Conservation (phyloP, 2,329 filamentous ascomycete species). For the Hymenotorrendiella dingleyae region DNA sequence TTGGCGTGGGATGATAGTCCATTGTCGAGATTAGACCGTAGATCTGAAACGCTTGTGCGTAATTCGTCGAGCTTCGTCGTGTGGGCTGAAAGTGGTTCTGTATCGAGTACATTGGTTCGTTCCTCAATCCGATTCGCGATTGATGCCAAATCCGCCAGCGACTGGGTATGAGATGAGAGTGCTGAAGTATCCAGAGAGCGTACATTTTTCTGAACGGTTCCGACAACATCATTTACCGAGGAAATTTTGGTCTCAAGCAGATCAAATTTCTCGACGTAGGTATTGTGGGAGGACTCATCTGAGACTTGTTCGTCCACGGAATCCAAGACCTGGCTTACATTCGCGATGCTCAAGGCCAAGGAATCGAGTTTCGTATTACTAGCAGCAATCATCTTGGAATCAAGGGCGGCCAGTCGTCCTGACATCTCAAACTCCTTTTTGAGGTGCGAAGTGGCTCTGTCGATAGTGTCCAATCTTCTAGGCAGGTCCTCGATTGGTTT, state of each 20-base stretch:
- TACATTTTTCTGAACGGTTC: constrained; percentile 10
- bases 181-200: constrained; percentile 8
- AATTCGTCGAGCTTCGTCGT: constrained; percentile 5
- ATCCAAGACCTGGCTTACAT: constrained; percentile 13
- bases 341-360: constrained; percentile 13
- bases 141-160: constrained; percentile 5
- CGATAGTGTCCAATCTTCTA: constrained; percentile 15
- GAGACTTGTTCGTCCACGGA: constrained; percentile 9
- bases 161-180: constrained; percentile 1
- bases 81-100: constrained; percentile 5
- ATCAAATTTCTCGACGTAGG: constrained; percentile 12
- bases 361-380: constrained; percentile 16
- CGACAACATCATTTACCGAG: constrained; percentile 13
- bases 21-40: constrained; percentile 6
- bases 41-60: constrained; percentile 3
- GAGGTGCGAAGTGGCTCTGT: constrained; percentile 14
- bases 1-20: constrained; percentile 9
- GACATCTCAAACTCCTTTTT: constrained; percentile 17
- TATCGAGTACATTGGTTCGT: background rate
- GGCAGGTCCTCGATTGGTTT: constrained; percentile 11
- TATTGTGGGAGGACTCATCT: constrained; percentile 3
- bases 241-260: constrained; percentile 9
- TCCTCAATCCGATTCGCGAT: background rate
- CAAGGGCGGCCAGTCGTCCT: constrained; percentile 16
- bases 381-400: constrained; percentile 17